Base-by-base conservation (phyloP, 768 basidiomycete genomes). In the Boletus patriciae region DNA sequence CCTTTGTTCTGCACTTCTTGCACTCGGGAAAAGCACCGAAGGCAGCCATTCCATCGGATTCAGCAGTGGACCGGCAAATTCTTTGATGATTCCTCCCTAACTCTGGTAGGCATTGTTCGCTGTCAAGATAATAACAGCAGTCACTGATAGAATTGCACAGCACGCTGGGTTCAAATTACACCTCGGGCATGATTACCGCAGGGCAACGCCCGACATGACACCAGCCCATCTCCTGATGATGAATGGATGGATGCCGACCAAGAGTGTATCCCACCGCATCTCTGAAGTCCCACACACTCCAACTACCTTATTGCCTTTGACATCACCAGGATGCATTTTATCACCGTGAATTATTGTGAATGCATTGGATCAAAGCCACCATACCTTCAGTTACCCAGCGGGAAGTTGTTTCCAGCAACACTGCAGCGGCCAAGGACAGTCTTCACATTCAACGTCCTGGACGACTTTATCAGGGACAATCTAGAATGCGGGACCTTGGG, bases 391-490 rank as follows among this genome's bases (percentile, higher is more conserved):
- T 16, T 49, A 16, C 12, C 6, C 15, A 16, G 3, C 9, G 4
- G 12, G 1, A 15, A 6, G 3, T 21, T 54, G 0, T 54, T 54
- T 4, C 31, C 53, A 2, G 18, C 29, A 0, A 54, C 40, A 0
- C 3, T 48, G 6, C 2, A 40, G 3, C 0, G 1, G 4, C 38
- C 53, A 2, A 1, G 12, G 5, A 47, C 53, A 0, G 46, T 18
- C 2, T 49, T 55, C 31, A 69, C 66, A 0, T 66, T 68, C 52
- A 7, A 21, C 2, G 62, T 65, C 3, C 46, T 70, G 4, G 56
- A 70, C 34, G 42, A 64, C 3, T 67, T 70, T 23, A 29, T 55
- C 2, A 34, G 55, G 4, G 57, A 66, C 11, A 50, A 64, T 12
- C 11, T 68, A 64, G 31, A 67, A 37, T 67, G 68, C 18, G 40